Conservation (phyloP, 495 filamentous ascomycete genomes). For the Aspergillus heteromorphus region DNA sequence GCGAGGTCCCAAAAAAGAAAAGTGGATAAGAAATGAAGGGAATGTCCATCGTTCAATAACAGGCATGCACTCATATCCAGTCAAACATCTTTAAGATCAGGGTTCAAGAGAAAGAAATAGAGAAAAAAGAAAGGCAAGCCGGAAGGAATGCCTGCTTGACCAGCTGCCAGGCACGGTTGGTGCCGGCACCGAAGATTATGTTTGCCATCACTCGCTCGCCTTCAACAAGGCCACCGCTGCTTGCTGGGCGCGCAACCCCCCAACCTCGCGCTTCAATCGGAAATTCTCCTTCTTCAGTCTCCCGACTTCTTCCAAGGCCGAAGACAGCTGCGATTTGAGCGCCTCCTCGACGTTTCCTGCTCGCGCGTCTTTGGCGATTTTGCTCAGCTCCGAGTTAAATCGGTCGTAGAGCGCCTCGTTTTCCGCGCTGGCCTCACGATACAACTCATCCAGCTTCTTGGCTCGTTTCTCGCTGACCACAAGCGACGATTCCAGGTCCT, state of each 20-base stretch:
- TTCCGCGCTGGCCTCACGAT: constrained; percentile 83
- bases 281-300: constrained; percentile 76
- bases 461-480: constrained; percentile 70
- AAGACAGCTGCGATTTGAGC: constrained; percentile 59
- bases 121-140: constrained; percentile 2
- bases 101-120: constrained; percentile 9
- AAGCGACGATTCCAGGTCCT: constrained; percentile 64
- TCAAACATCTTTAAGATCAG: constrained; percentile 14
- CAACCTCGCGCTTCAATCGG: constrained; percentile 56
- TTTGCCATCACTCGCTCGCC: constrained; percentile 27
- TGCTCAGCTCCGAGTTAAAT: constrained; percentile 85
- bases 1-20: background rate
- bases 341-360: constrained; percentile 69
- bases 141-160: background rate
- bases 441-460: constrained; percentile 80
- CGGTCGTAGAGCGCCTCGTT: constrained; percentile 92
- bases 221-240: constrained; percentile 36
- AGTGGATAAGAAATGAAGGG: constrained; percentile 14
- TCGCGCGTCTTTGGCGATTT: constrained; percentile 71
- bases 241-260: constrained; percentile 40
- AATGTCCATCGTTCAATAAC: constrained; percentile 14
- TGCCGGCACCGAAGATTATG: background rate
- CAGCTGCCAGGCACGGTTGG: constrained; percentile 6
- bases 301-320: constrained; percentile 61
- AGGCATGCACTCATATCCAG: constrained; percentile 22